Conservation (phyloP, 2,329 filamentous ascomycete species). For the Cordyceps cateniannulata region DNA sequence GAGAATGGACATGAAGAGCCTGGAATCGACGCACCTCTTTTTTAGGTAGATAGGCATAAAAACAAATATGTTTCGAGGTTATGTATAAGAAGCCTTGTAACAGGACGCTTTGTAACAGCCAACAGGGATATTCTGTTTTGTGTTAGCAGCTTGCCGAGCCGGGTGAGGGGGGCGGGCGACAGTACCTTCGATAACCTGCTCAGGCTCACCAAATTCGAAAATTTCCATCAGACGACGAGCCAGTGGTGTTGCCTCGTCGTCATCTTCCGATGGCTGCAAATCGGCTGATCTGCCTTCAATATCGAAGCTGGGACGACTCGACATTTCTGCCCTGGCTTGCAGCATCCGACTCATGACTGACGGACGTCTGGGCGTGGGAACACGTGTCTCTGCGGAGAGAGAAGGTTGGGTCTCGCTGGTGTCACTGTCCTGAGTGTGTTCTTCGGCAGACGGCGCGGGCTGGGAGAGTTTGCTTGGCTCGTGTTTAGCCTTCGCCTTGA, state of each 20-base stretch:
- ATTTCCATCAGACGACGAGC: conserved; percentile 73
- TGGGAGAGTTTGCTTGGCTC: conserved; percentile 35
- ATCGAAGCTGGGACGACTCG: conserved; percentile 51
- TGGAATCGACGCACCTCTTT: conserved; percentile 59
- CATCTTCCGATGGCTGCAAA: conserved; percentile 25
- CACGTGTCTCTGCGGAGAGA: conserved; percentile 16
- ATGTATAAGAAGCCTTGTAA: conserved; percentile 96
- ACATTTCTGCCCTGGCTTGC: conserved; percentile 61
- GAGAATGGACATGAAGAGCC: not conserved
- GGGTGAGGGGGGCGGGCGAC: too few relatives aligned
- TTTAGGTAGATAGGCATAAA: conserved; percentile 94
- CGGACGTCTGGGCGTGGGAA: conserved; percentile 44
- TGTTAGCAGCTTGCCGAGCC: conserved; percentile 10
- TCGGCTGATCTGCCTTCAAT: conserved; percentile 40
- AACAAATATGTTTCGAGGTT: conserved; percentile 87
- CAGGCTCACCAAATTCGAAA: conserved; percentile 73
- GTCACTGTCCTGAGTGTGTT: conserved; percentile 23
- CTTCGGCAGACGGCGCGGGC: conserved; percentile 23
- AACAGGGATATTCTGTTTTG: conserved; percentile 76
- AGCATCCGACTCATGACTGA: conserved; percentile 75
- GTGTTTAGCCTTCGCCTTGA: conserved; percentile 36
- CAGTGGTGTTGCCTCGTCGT: conserved; percentile 50
- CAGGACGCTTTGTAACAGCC: conserved; percentile 83
- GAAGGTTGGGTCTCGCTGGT: conserved; percentile 21
- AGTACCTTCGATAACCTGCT: conserved; percentile 74